Percentiles rank a stretch among this genome's conserved stretches.
phyloP scores from a whole-genome alignment of 768 basidiomycete species.

The Suillus discolor region DNA sequence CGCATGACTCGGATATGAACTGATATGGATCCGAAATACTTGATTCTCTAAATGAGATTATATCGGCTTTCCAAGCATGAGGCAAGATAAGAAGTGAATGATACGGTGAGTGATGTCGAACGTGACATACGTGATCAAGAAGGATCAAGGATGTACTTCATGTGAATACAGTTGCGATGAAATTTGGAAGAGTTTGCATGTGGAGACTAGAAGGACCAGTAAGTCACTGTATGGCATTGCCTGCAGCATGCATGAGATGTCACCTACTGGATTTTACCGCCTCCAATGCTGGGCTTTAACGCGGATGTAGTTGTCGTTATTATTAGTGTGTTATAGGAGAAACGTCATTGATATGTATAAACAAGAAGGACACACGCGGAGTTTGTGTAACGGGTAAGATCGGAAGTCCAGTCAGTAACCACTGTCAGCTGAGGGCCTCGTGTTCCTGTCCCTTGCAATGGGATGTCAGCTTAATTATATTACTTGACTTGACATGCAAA shows the following conservation, averaged over 20 bases:
- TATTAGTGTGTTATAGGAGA: not conserved
- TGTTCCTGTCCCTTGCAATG: not conserved
- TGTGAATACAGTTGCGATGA: not conserved
- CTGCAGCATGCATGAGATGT: not conserved
- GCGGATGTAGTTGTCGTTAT: not conserved
- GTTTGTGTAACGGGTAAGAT: not conserved
- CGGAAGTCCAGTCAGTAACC: not conserved
- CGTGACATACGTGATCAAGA: not conserved
- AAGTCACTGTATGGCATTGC: not conserved
- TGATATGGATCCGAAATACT: not conserved
- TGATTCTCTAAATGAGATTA: not conserved
- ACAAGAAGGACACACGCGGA: not conserved
- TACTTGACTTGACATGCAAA: not conserved
- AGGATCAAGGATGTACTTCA: not conserved
- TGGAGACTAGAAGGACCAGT: not conserved
- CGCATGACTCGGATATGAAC: not conserved
- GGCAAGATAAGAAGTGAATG: slow-evolving; percentile 1
- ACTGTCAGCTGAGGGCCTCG: not conserved
- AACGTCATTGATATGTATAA: not conserved
- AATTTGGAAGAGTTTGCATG: not conserved
- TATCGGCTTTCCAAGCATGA: not conserved
- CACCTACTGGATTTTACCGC: not conserved
- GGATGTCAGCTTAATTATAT: not conserved
- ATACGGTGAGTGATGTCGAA: not conserved
- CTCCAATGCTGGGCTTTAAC: not conserved